Base-by-base conservation (phyloP, 2,329 filamentous ascomycete species). In the Fusarium decemcellulare region DNA sequence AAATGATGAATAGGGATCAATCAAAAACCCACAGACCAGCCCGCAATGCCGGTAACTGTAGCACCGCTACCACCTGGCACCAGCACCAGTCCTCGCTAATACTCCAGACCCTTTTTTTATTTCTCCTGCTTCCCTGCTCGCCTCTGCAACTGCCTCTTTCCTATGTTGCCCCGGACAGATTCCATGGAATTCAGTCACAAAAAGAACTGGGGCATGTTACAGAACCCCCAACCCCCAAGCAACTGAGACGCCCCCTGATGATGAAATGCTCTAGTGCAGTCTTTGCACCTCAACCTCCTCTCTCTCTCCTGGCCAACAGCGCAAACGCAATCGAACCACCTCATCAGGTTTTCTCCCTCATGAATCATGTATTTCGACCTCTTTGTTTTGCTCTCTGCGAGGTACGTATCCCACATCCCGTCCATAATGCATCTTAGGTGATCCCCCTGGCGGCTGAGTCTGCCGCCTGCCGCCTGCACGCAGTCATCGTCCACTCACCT, bases 291-390 rank as follows among this genome's bases (percentile, higher is more conserved):
- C 53, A 57, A 57, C 54, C 42, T 57, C 42, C 43, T 39, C 39
- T 42, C 47, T 57, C 30, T 43, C n/a, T 23, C 18, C 18, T 23
- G 18, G 18, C 18, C 18, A 23, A 23, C 18, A 23, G 18, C 18
- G 23, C 42, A 44, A 7, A 44, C 12, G 42, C 10, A 39, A 47
- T 51, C 51, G 29, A 61, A 46, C 55, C 61, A 43, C 36, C 18
- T 23, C 18, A 34, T 52, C 30, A 16, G 15, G n/a, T 63, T 54
- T 39, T 61, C 42, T 58, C 63, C 36, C 32, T 30, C 56, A 52
- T 67, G 46, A 67, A 46, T 52, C 50, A 40, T 52, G 34, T 34
- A 52, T 16, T 53, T 62, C 32, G 18, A 39, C 30, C 18, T 52
- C 29, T 32, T 52, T 51, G 14, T 50, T 15, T 30, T 23, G 9